phyloP scores from a whole-genome alignment of 495 filamentous ascomycete species.

The Sordaria brevicollis region DNA sequence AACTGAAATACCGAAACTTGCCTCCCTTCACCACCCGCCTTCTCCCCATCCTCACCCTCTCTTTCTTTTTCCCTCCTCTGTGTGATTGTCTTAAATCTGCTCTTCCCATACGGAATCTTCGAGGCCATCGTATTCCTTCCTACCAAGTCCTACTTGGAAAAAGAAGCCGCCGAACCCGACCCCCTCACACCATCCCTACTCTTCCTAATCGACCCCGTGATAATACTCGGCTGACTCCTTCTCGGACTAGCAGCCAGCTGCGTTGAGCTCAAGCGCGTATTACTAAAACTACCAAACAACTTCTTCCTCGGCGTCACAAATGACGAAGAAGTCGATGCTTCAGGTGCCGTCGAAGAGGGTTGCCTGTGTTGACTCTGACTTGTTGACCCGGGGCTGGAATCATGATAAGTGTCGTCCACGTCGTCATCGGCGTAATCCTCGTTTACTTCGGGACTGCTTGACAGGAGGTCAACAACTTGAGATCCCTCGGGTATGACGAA shows the following conservation, averaged over 20 bases:
- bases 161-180: neutral
- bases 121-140: no score
- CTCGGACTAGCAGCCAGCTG: neutral
- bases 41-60: no score
- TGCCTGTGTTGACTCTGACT: conserved; percentile 1
- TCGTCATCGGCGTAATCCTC: conserved; percentile 36
- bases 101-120: no score
- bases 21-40: neutral
- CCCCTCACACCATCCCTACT: no score
- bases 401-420: conserved; percentile 28
- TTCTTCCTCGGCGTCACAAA: conserved; percentile 8
- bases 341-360: neutral
- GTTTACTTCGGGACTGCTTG: conserved; percentile 25
- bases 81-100: no score
- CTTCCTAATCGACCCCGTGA: neutral
- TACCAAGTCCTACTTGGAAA: neutral
- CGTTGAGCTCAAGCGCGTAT: neutral
- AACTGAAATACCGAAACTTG: neutral
- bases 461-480: conserved; percentile 29
- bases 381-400: neutral
- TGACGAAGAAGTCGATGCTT: conserved; percentile 14
- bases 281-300: neutral
- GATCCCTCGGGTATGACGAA: conserved; percentile 26
- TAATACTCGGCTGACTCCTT: neutral
- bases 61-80: no score